phyloP scores from a whole-genome alignment of 2,329 filamentous ascomycete species.

The Coniella lustricola region DNA sequence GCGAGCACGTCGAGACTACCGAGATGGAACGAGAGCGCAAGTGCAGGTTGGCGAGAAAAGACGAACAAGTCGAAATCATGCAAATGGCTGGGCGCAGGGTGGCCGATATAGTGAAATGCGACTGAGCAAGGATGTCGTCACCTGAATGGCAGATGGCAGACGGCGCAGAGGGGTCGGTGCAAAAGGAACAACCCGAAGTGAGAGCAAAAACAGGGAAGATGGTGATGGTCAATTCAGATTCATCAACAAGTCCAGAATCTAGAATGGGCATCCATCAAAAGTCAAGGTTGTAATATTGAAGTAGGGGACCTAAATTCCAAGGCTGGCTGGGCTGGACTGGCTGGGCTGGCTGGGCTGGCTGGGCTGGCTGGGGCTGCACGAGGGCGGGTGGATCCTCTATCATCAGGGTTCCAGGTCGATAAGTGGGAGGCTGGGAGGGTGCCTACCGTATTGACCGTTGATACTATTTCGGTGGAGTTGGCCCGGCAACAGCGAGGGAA shows the following conservation, averaged over 20 bases:
- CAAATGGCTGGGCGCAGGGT: no score
- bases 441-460: background rate
- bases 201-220: constrained; percentile 3
- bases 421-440: constrained; percentile 2
- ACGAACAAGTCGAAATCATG: no score
- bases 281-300: no score
- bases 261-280: background rate
- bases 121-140: constrained; percentile 2
- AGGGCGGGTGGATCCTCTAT: no score
- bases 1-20: background rate
- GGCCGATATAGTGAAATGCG: no score
- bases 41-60: no score
- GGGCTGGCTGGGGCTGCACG: no score
- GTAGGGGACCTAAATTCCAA: background rate
- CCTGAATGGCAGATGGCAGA: background rate
- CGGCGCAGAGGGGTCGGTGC: background rate
- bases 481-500: background rate
- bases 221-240: constrained; percentile 1
- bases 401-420: constrained; percentile 1
- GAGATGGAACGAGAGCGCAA: background rate
- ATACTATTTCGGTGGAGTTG: constrained; percentile 2
- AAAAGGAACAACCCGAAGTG: background rate
- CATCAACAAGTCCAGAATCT: no score
- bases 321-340: background rate
- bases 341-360: background rate